Conservation (phyloP, 768 basidiomycete genomes). For the Scleroderma bovista region DNA sequence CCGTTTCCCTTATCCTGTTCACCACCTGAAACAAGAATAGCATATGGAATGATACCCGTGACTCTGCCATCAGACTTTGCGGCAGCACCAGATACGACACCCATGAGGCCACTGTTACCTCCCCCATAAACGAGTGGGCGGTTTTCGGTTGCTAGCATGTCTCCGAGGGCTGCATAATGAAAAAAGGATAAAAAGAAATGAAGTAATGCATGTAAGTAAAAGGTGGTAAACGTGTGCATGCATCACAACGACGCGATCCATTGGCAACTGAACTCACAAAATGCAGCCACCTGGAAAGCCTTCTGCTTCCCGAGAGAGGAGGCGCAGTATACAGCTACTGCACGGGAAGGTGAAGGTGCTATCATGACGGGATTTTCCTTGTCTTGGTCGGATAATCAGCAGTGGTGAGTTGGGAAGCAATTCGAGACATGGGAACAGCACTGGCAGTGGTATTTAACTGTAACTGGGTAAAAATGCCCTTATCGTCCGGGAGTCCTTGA, state of each 20-base stretch:
- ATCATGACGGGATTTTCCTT: constrained; percentile 22
- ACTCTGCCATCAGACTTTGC: constrained; percentile 56
- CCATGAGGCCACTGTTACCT: constrained; percentile 82
- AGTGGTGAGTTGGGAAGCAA: constrained; percentile 1
- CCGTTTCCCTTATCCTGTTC: constrained; percentile 46
- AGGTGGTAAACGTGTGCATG: too few relatives aligned
- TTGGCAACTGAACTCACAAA: constrained; percentile 58
- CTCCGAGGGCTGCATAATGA: constrained; percentile 58
- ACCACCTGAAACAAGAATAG: constrained; percentile 64
- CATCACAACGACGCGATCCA: neutral
- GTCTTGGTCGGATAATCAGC: neutral
- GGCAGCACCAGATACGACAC: constrained; percentile 62
- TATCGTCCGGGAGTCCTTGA: too few relatives aligned
- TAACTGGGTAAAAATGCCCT: constrained; percentile 4
- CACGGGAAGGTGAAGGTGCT: constrained; percentile 26
- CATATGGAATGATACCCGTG: constrained; percentile 73
- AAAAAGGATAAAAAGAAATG: neutral
- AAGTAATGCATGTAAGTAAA: too few relatives aligned
- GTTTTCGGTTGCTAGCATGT: constrained; percentile 55
- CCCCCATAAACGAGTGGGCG: constrained; percentile 84
- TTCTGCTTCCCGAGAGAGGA: constrained; percentile 60
- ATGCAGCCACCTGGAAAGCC: constrained; percentile 62
- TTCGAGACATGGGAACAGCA: constrained; percentile 11
- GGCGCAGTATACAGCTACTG: constrained; percentile 82
- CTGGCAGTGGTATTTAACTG: constrained; percentile 23